A percentile compares a stretch with the other conserved stretches of the same genome.
phyloP scores from a whole-genome alignment of 805 yeast genomes.

The Wickerhamomyces ciferrii region DNA sequence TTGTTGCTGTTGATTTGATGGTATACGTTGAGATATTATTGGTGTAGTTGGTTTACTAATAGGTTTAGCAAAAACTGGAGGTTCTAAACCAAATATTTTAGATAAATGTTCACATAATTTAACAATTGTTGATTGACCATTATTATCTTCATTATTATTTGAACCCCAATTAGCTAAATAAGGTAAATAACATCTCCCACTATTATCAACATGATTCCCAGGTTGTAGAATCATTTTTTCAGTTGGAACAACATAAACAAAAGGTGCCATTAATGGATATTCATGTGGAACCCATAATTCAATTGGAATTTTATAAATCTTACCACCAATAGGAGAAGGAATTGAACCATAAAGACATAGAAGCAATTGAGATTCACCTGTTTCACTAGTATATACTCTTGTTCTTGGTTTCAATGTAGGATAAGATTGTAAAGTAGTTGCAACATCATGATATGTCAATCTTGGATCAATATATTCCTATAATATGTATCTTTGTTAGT shows the following conservation, averaged over 20 bases:
- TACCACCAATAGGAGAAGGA: slow-evolving; percentile 25
- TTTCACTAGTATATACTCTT: slow-evolving; percentile 47
- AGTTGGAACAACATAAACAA: slow-evolving; percentile 58
- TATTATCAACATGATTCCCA: slow-evolving; percentile 62
- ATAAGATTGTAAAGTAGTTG: slow-evolving; percentile 44
- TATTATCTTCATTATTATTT: slow-evolving; percentile 32
- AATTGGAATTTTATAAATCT: slow-evolving; percentile 44
- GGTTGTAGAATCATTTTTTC: slow-evolving; percentile 43
- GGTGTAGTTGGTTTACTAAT: slow-evolving; percentile 10
- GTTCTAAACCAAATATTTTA: slow-evolving; percentile 32
- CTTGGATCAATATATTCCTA: slow-evolving; percentile 56
- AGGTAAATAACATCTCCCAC: slow-evolving; percentile 71
- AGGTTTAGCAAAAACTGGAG: slow-evolving; percentile 39
- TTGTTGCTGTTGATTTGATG: slow-evolving; percentile 3
- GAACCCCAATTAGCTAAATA: slow-evolving; percentile 54
- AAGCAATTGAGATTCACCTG: slow-evolving; percentile 56
- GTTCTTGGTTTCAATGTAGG: slow-evolving; percentile 65
- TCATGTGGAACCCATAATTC: slow-evolving; percentile 73
- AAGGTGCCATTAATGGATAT: slow-evolving; percentile 68
- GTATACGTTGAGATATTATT: slow-evolving; percentile 1
- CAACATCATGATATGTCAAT: slow-evolving; percentile 56
- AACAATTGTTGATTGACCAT: slow-evolving; percentile 37
- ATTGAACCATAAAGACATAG: slow-evolving; percentile 61
- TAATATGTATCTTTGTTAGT: background rate
- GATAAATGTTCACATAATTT: slow-evolving; percentile 24